These are phyloP conservation scores for Cinnamomum chago DNA, from an alignment of 164 flowering plant genomes.

Conservation along the genomic window DNA sequence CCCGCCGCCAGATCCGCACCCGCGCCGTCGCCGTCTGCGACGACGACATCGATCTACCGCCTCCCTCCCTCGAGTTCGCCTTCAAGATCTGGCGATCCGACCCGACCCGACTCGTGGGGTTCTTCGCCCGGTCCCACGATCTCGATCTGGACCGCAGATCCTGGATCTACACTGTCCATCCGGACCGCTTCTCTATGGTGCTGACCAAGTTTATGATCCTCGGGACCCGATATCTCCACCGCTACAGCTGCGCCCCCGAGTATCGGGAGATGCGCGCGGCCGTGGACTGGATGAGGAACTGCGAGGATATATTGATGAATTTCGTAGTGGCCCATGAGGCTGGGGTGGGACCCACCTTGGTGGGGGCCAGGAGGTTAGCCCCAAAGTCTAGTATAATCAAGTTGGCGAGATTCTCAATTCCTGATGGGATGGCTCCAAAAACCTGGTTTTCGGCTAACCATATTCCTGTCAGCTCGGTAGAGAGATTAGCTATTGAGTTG, in stretches of 20 bases:
- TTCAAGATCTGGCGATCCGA: slow-evolving; percentile 53
- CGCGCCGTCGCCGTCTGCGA: slow-evolving; percentile 73
- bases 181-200: slow-evolving; percentile 64
- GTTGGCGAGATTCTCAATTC: slow-evolving; percentile 25
- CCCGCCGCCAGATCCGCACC: slow-evolving; percentile 46
- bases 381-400: slow-evolving; percentile 26
- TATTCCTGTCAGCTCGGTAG: slow-evolving; percentile 20
- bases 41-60: slow-evolving; percentile 73
- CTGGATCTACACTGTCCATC: slow-evolving; percentile 89
- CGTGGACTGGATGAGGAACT: slow-evolving; percentile 61
- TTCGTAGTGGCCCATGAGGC: slow-evolving; percentile 58
- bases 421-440: slow-evolving; percentile 36
- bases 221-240: slow-evolving; percentile 34
- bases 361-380: slow-evolving; percentile 44
- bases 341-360: slow-evolving; percentile 56
- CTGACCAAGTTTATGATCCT: slow-evolving; percentile 79
- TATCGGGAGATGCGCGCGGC: slow-evolving; percentile 14
- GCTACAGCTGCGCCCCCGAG: slow-evolving; percentile 49
- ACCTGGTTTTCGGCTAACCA: slow-evolving; percentile 34
- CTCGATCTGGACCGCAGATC: slow-evolving; percentile 38
- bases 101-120: slow-evolving; percentile 50
- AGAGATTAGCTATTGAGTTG: slow-evolving; percentile 44
- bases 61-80: slow-evolving; percentile 57
- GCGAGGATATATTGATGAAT: slow-evolving; percentile 93
- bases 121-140: slow-evolving; percentile 79